Evolutionary conservation across 305 asterid genomes (phyloP).

Genomic region (Salvia sclarea): DNA sequence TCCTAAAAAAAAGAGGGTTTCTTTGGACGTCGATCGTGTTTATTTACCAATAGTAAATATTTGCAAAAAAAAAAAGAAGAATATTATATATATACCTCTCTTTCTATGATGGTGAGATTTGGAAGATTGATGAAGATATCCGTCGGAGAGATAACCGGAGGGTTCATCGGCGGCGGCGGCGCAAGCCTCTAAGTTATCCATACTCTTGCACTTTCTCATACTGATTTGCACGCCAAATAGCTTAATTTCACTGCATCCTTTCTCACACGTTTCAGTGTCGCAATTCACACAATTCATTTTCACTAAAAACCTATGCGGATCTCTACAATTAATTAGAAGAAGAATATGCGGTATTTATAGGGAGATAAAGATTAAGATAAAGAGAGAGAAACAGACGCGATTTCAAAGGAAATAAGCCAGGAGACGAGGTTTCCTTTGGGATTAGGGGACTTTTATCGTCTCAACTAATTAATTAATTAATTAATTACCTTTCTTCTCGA

Average conservation of each 20-base stretch:
- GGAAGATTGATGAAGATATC: constrained; percentile 12
- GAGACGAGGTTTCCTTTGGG: constrained; percentile 20
- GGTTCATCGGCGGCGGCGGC: constrained; percentile 15
- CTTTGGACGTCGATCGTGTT: too few species aligned
- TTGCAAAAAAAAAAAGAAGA: not conserved
- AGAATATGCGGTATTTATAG: too few species aligned
- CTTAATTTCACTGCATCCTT: constrained; percentile 25
- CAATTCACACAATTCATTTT: constrained; percentile 5
- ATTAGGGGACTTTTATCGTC: constrained; percentile 1
- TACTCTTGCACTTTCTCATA: constrained; percentile 33
- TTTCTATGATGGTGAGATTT: constrained; percentile 26
- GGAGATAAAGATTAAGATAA: too few species aligned
- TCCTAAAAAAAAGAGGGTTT: too few species aligned
- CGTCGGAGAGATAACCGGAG: constrained; percentile 34
- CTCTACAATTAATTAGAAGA: too few species aligned
- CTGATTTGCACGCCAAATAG: constrained; percentile 42
- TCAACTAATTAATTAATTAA: not conserved
- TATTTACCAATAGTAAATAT: too few species aligned
- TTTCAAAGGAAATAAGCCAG: not conserved
- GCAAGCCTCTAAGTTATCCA: constrained; percentile 29
- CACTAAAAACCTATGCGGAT: constrained; percentile 4
- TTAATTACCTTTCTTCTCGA: too few species aligned
- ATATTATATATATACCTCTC: constrained; percentile 16
- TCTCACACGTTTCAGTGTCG: constrained; percentile 9
- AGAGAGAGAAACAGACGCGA: not conserved